Conservation (phyloP, 805 yeast species). For the Torulaspora franciscae region DNA sequence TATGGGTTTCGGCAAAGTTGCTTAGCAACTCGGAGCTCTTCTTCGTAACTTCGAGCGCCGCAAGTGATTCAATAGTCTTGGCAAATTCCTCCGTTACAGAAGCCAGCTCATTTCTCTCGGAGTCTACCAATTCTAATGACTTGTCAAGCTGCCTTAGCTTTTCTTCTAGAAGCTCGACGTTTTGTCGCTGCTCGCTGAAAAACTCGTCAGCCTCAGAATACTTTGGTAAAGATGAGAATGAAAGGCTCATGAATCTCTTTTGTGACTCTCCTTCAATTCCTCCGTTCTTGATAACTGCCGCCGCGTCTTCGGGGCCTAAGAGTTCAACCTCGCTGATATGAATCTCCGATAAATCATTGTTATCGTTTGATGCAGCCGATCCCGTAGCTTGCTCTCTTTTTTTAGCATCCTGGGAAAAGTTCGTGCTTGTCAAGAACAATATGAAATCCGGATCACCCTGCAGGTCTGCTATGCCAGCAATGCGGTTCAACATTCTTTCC, state of each 20-base stretch:
- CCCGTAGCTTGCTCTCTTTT: slow-evolving; percentile 61
- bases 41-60: slow-evolving; percentile 70
- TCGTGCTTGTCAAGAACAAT: slow-evolving; percentile 69
- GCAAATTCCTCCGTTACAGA: slow-evolving; percentile 65
- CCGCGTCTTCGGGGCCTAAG: slow-evolving; percentile 35
- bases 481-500: slow-evolving; percentile 78
- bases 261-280: slow-evolving; percentile 48
- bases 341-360: slow-evolving; percentile 38
- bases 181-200: slow-evolving; percentile 63
- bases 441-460: slow-evolving; percentile 71
- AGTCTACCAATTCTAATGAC: slow-evolving; percentile 66
- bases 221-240: slow-evolving; percentile 62
- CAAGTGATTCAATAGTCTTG: slow-evolving; percentile 50
- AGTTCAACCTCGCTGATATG: slow-evolving; percentile 33
- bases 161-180: slow-evolving; percentile 65
- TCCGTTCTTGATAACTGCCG: slow-evolving; percentile 25
- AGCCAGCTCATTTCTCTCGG: slow-evolving; percentile 71
- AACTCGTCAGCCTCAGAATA: slow-evolving; percentile 74
- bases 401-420: slow-evolving; percentile 64
- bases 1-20: slow-evolving; percentile 69
- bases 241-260: slow-evolving; percentile 60
- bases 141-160: slow-evolving; percentile 65
- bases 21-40: slow-evolving; percentile 56
- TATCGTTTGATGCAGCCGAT: slow-evolving; percentile 44
- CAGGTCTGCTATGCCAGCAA: slow-evolving; percentile 51